These are phyloP conservation scores for Populus hybrid DNA, from an alignment of 441 rosid genomes.

Conservation along the genomic window DNA sequence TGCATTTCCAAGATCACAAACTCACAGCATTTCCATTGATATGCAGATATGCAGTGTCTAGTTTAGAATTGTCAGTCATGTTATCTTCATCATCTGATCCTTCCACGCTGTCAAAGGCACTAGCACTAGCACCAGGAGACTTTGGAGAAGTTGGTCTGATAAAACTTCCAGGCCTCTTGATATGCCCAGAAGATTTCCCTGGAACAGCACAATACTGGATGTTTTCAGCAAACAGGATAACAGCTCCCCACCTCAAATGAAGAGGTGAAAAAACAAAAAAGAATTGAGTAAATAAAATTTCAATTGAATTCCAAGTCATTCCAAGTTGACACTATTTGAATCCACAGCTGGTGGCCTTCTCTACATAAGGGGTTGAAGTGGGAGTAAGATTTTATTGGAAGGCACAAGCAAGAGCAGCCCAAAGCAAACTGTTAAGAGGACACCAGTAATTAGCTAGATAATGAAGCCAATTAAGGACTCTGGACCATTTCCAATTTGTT, in stretches of 20 bases:
- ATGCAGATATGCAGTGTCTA: conserved; percentile 63
- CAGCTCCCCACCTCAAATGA: not conserved
- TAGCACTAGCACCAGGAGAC: conserved; percentile 89
- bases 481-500: not conserved
- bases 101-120: conserved; percentile 87
- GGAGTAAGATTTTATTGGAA: not conserved
- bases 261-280: not conserved
- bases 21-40: conserved; percentile 79
- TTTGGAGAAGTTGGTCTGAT: conserved; percentile 84
- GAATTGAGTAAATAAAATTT: not conserved
- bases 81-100: conserved; percentile 94
- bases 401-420: not conserved
- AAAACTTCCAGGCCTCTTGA: conserved; percentile 59
- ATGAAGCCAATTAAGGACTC: too few species aligned
- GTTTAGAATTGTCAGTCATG: conserved; percentile 54
- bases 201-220: conserved; percentile 14
- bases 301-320: not conserved
- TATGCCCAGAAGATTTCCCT: conserved; percentile 64
- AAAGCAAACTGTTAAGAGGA: not conserved
- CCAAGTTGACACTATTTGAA: not conserved
- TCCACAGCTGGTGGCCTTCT: not conserved
- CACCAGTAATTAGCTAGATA: not conserved
- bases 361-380: not conserved
- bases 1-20: conserved; percentile 17
- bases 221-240: not conserved